These are phyloP conservation scores for Massarina eburnea DNA, from an alignment of 2,329 filamentous ascomycete genomes.

Conservation along the genomic window DNA sequence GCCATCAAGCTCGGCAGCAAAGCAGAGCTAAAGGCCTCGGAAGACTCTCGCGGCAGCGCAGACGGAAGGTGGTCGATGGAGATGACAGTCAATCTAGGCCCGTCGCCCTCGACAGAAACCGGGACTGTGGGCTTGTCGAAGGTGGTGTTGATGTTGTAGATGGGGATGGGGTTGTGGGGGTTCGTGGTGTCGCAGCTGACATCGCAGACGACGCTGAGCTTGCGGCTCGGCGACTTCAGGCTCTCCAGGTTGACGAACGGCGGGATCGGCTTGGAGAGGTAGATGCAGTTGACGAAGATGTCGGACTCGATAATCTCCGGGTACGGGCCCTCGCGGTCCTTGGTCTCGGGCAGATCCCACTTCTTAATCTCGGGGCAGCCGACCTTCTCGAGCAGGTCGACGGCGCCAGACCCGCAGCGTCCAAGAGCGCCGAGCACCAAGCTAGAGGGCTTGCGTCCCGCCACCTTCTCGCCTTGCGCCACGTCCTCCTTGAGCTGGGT, in stretches of 20 bases:
- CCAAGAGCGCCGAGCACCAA: constrained; percentile 80
- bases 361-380: constrained; percentile 71
- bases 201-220: constrained; percentile 66
- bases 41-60: constrained; percentile 82
- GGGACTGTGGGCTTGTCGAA: constrained; percentile 86
- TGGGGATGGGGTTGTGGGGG: constrained; percentile 72
- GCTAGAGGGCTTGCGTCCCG: constrained; percentile 68
- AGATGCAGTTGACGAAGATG: constrained; percentile 63
- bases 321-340: constrained; percentile 67
- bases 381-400: constrained; percentile 74
- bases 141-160: constrained; percentile 83
- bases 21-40: constrained; percentile 78
- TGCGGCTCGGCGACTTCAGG: constrained; percentile 68
- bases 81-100: constrained; percentile 73
- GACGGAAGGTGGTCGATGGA: constrained; percentile 55
- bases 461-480: constrained; percentile 65
- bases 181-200: constrained; percentile 69
- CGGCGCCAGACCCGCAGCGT: constrained; percentile 81
- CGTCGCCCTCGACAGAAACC: constrained; percentile 61
- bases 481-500: constrained; percentile 72
- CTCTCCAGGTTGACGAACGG: constrained; percentile 76
- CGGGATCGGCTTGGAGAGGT: constrained; percentile 75
- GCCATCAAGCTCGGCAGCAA: constrained; percentile 76
- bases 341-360: constrained; percentile 81
- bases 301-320: constrained; percentile 70